Conservation (phyloP, 73 alveolate genomes). For the Paramecium sexaurelia region DNA sequence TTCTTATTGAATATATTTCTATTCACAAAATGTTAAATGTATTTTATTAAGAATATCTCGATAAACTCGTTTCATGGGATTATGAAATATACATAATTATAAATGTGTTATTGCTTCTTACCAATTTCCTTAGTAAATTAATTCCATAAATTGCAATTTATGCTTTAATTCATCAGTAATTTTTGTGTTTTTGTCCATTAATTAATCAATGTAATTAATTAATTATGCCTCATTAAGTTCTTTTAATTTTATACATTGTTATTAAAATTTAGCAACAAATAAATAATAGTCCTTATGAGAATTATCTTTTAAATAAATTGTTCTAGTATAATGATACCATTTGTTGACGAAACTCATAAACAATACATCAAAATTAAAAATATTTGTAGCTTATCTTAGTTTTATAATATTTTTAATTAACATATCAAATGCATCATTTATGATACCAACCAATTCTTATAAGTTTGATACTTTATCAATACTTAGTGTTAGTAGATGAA, state of each 20-base stretch:
- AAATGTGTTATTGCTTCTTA: neutral
- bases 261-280: neutral
- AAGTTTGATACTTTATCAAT: conserved; percentile 3
- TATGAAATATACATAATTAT: neutral
- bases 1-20: neutral
- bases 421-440: neutral
- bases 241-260: neutral
- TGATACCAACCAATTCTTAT: neutral
- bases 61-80: neutral
- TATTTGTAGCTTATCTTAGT: neutral
- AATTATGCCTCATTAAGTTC: neutral
- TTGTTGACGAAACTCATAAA: neutral
- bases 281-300: neutral
- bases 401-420: neutral
- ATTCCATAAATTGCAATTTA: conserved; percentile 31
- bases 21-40: neutral
- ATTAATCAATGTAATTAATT: conserved; percentile 13
- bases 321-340: conserved; percentile 52
- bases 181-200: neutral
- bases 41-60: neutral
- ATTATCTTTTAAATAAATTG: conserved; percentile 21
- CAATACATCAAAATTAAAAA: conserved; percentile 9
- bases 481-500: neutral
- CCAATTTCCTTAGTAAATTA: neutral
- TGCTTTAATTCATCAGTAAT: neutral